Evolutionary conservation across 2,329 filamentous ascomycete species (phyloP).

Genomic region (Neonectria sp.): DNA sequence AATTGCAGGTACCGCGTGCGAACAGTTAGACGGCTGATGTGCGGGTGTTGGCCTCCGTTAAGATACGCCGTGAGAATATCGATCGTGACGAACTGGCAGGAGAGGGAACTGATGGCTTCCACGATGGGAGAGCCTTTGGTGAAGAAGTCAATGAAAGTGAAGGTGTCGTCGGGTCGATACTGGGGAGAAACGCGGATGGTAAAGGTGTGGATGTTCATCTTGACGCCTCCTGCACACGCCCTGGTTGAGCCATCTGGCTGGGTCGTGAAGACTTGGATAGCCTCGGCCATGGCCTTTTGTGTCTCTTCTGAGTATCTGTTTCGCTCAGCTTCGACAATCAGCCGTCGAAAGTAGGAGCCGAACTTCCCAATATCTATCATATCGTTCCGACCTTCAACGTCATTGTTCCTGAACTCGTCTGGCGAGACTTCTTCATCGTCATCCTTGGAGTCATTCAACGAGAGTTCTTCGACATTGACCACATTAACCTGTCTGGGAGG

Average conservation of each 20-base stretch:
- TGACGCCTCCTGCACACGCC: slow-evolving; percentile 32
- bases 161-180: slow-evolving; percentile 10
- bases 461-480: slow-evolving; percentile 33
- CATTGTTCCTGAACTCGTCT: not conserved
- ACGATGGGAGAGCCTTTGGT: slow-evolving; percentile 46
- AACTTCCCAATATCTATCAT: slow-evolving; percentile 55
- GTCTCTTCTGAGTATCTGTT: slow-evolving; percentile 53
- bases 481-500: slow-evolving; percentile 29
- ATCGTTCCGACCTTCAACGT: slow-evolving; percentile 32
- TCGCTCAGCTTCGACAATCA: slow-evolving; percentile 60
- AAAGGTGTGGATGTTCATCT: slow-evolving; percentile 57
- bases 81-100: slow-evolving; percentile 55
- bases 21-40: slow-evolving; percentile 24
- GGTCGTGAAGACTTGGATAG: slow-evolving; percentile 55
- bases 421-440: slow-evolving; percentile 15
- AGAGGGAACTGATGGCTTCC: slow-evolving; percentile 50
- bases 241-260: slow-evolving; percentile 29
- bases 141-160: slow-evolving; percentile 58
- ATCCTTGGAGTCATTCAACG: slow-evolving; percentile 26
- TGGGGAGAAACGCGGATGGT: slow-evolving; percentile 58
- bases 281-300: slow-evolving; percentile 51
- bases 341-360: slow-evolving; percentile 56
- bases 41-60: slow-evolving; percentile 10
- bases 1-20: slow-evolving; percentile 35
- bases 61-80: slow-evolving; percentile 50